Evolutionary conservation across 345 rosid species (phyloP).

Genomic region (Bruguiera parviflora): DNA sequence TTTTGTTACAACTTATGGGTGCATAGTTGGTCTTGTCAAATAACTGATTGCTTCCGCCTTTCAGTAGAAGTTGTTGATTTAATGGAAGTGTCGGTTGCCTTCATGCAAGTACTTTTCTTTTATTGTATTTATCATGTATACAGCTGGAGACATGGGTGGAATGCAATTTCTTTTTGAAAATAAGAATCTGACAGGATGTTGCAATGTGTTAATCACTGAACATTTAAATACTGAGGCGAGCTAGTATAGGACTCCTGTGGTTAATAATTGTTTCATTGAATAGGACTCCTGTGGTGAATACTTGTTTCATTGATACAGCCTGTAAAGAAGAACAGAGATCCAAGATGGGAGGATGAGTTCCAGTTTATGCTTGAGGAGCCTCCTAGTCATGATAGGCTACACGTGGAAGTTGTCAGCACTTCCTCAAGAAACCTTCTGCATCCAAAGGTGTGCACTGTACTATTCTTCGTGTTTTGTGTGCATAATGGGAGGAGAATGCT

Average conservation of each 20-base stretch:
- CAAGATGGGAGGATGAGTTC: conserved; percentile 94
- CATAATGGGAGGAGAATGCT: too few species aligned
- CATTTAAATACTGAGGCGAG: neutral
- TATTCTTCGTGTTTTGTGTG: too few species aligned
- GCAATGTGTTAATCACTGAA: neutral
- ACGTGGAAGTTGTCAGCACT: conserved; percentile 75
- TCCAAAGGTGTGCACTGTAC: conserved; percentile 57
- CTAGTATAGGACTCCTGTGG: neutral
- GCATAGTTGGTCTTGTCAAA: too few species aligned
- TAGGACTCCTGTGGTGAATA: neutral
- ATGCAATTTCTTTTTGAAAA: neutral
- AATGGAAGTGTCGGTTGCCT: neutral
- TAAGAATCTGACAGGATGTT: neutral
- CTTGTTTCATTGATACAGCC: conserved; percentile 35
- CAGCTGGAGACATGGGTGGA: neutral
- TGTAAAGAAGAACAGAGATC: conserved; percentile 88
- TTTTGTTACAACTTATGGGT: too few species aligned
- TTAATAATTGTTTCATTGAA: too few species aligned
- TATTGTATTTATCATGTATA: neutral
- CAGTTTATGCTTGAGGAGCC: conserved; percentile 70
- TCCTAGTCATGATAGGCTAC: conserved; percentile 69
- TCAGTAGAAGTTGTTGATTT: neutral
- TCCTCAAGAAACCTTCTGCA: conserved; percentile 78
- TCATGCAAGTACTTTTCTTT: neutral
- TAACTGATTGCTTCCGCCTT: too few species aligned